Conservation (phyloP, 139 green algal genomes). For the Diplosphaera chodatii region DNA sequence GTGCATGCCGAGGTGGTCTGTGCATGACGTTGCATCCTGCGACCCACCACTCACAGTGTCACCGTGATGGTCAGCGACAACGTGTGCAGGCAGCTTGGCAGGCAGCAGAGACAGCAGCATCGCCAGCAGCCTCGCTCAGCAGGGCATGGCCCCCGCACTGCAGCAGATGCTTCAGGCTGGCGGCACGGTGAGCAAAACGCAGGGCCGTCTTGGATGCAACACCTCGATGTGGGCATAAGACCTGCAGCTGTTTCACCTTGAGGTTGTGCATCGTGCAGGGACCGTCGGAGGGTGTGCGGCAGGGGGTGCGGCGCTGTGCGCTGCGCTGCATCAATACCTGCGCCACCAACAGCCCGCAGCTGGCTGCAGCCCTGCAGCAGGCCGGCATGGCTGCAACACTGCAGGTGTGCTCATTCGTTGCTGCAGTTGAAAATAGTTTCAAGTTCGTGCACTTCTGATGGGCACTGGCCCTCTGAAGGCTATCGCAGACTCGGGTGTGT, state of each 20-base stretch:
- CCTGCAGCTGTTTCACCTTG: too few species aligned
- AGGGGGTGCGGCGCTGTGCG: constrained; percentile 15
- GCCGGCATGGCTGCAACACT: not conserved
- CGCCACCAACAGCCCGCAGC: not conserved
- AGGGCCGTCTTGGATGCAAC: too few species aligned
- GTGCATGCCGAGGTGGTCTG: too few species aligned
- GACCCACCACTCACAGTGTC: too few species aligned
- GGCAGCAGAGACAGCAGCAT: not conserved
- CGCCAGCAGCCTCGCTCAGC: not conserved
- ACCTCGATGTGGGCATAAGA: too few species aligned
- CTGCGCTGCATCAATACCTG: constrained; percentile 5
- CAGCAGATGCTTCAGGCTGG: not conserved
- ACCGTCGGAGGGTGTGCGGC: constrained; percentile 1
- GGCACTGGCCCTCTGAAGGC: too few species aligned
- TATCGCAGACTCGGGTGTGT: not conserved
- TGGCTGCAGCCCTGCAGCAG: not conserved
- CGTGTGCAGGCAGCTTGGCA: not conserved
- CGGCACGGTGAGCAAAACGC: not conserved
- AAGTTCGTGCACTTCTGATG: too few species aligned
- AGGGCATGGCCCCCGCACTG: not conserved
- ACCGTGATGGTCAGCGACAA: too few species aligned
- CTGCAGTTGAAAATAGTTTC: too few species aligned
- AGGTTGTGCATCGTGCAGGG: not conserved
- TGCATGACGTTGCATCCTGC: too few species aligned
- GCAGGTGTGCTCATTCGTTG: not conserved